Base-by-base conservation (phyloP, 148 eudicot genomes). In the Dianthus caryophyllus region DNA sequence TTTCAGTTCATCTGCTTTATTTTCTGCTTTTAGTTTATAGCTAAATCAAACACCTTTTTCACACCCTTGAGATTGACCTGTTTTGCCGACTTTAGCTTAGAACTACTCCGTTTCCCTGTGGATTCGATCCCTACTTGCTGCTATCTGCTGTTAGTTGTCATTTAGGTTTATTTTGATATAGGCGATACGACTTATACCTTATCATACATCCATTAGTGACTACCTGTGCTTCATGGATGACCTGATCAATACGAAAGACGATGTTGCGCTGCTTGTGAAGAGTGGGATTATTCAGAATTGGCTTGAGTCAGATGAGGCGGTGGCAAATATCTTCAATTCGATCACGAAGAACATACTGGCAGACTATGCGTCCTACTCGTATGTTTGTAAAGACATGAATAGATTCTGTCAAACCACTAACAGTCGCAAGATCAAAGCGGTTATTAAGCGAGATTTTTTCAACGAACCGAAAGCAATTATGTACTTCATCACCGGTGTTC, bases 141-240 rank as follows among this genome's bases (percentile, higher is more conserved):
- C n/a, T n/a, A n/a, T n/a, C n/a, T n/a, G n/a, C n/a, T n/a, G n/a
- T n/a, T n/a, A n/a, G n/a, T n/a, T n/a, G n/a, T n/a, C n/a, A n/a
- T n/a, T n/a, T n/a, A n/a, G n/a, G n/a, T n/a, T n/a, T n/a, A n/a
- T n/a, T n/a, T n/a, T n/a, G n/a, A n/a, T n/a, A n/a, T n/a, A n/a
- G n/a, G n/a, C n/a, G n/a, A n/a, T n/a, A n/a, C n/a, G n/a, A n/a
- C n/a, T n/a, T n/a, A n/a, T n/a, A n/a, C n/a, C n/a, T n/a, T n/a
- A n/a, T n/a, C 25, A 50, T 27, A 44, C 18, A 60, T 47, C 66
- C 4, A 17, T 69, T 2, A 69, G 73, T 20, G 66, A 69, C 46
- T 69, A 46, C 31, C 21, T 69, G 73, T 69, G 73, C 66, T 60
- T 69, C 17, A 69, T 69, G 73, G 73, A 69, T 22, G 73, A 59